Evolutionary conservation across 768 basidiomycete genomes (phyloP), one percentile per base, ranked within the genome.

Genomic region (Termitomyces sp.): DNA sequence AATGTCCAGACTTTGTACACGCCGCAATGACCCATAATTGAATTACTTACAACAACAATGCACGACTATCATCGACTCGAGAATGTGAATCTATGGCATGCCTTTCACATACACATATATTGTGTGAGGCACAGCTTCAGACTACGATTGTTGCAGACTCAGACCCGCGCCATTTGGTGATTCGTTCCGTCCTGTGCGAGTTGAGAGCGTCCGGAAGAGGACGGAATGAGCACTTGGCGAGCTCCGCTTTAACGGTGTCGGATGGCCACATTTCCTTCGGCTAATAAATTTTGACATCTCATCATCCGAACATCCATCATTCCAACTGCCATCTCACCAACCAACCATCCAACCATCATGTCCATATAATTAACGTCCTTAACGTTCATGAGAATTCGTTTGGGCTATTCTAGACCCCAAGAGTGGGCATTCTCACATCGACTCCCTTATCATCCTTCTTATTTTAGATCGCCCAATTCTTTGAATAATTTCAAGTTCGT

Each of bases 201-300:
- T 16, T 13, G 38, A 13, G 35, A 35, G 12, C 7, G 10, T 6
- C 10, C 5, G 38, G 14, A 40, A 16, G 14, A 40, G 14, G 9
- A n/a, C 12, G 3, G n/a, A 14, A 52, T 52, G 36, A 43, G 4
- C 4, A 32, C 30, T 35, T 40, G n/a, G 44, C 4, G 32, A 33
- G 41, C 54, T 56, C 59, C 59, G 59, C 47, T 55, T 41, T 20
- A 60, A 59, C 28, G 6, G 4, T 38, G 36, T 38, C 14, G 14
- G 12, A 38, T 16, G 50, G 30, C 20, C 12, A 9, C 18, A 32
- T 32, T 10, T n/a, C 32, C 48, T 32, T n/a, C 16, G 18, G 9
- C 7, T 49, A 48, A 48, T 28, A 8, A 48, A 48, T 28, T 16
- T 8, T 6, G 10, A 12, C 12, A 38, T 38, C 36, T 28, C 13